Percentiles rank a stretch among this genome's conserved stretches.
Evolutionary conservation across 345 rosid species (phyloP).

Genomic region (Cardiospermum halicacabum): DNA sequence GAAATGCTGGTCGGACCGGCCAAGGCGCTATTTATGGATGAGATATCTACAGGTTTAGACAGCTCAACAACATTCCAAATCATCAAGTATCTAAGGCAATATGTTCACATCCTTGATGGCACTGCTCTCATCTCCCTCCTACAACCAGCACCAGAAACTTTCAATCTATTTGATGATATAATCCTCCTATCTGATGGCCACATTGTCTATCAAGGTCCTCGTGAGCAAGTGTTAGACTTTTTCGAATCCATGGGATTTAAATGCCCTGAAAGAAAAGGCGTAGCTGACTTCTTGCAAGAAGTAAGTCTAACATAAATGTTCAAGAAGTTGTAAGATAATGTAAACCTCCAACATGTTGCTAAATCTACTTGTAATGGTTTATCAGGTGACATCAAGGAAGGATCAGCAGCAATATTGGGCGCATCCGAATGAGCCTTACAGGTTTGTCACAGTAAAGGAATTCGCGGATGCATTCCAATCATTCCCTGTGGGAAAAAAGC

Average conservation of each 20-base stretch:
- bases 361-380: not conserved
- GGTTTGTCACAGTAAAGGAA: constrained; percentile 35
- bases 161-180: constrained; percentile 66
- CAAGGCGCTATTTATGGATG: constrained; percentile 68
- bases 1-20: constrained; percentile 77
- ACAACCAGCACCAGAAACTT: constrained; percentile 82
- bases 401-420: constrained; percentile 69
- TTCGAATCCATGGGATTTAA: constrained; percentile 62
- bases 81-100: constrained; percentile 53
- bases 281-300: constrained; percentile 79
- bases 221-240: constrained; percentile 47
- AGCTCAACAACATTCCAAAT: constrained; percentile 74
- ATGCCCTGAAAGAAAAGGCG: constrained; percentile 74
- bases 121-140: constrained; percentile 74
- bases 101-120: constrained; percentile 43
- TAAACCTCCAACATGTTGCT: constrained; percentile 39
- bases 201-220: constrained; percentile 66
- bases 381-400: constrained; percentile 62
- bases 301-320: constrained; percentile 33
- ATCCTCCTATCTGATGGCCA: constrained; percentile 63
- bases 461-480: constrained; percentile 45
- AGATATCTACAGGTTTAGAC: constrained; percentile 76
- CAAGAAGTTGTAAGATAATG: constrained; percentile 43
- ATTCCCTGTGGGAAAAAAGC: constrained; percentile 31
- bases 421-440: constrained; percentile 37